Evolutionary conservation across 2,329 filamentous ascomycete genomes (phyloP), one percentile per base, ranked within the genome.

Genomic region (Akanthomyces uredinophilus): DNA sequence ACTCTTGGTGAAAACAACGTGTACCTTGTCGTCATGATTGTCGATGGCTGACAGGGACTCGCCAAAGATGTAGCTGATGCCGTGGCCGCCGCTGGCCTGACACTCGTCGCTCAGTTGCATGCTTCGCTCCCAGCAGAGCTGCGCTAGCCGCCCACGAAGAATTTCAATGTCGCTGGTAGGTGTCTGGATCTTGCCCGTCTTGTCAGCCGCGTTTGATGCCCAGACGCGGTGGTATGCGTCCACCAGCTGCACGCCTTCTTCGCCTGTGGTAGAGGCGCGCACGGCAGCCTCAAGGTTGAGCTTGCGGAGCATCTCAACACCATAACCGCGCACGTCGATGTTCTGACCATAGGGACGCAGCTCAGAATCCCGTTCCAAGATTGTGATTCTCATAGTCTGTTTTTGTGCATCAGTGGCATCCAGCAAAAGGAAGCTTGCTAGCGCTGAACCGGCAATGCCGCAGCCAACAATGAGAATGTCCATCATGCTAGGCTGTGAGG

Each of bases 91-190:
- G 4, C 61, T 65, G 14, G 70, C 64, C 11, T 70, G 63, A 35
- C 73, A 75, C 20, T 66, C 71, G 0, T 82, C 74, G 66, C 80
- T 80, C 1, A 87, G 68, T 24, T 58, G 32, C 52, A 27, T 35
- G 29, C 60, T 62, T n/a, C 54, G 51, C 2, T 86, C 72, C 13
- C 73, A 70, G 4, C 78, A 77, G n/a, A 87, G 67, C 58, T 85
- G 81, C 0, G 53, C 60, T 27, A 62, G 37, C 6, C 53, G 53
- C 8, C 81, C 83, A 10, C 84, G 75, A 77, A 87, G 81, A 53
- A 87, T 82, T 71, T 87, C 85, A 63, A 77, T 85, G 61, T 87
- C 84, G 63, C 78, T 80, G 0, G 80, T 83, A 29, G 84, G 70
- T 10, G 71, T 72, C 66, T 83, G 79, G 37, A 65, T 67, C 0